Conservation (phyloP, 2,329 filamentous ascomycete species). For the Phialophora tarda region DNA sequence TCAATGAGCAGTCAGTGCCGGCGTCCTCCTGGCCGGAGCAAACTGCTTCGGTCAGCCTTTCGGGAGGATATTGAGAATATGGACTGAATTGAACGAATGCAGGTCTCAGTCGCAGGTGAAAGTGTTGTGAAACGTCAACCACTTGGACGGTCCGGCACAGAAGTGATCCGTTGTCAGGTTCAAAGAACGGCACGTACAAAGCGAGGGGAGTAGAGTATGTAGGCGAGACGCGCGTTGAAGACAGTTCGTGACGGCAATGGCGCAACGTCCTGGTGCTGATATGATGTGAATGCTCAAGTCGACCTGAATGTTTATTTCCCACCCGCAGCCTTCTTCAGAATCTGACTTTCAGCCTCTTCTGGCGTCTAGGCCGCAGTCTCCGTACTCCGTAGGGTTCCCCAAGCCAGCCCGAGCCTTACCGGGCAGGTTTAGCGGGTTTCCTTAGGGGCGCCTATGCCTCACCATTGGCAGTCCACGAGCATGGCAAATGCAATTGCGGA, state of each 20-base stretch:
- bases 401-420: no score
- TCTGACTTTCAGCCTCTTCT: constrained; percentile 5
- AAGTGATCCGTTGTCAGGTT: background rate
- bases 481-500: background rate
- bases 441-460: background rate
- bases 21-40: background rate
- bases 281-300: background rate
- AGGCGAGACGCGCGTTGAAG: background rate
- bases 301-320: background rate
- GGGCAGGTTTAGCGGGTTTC: background rate
- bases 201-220: background rate
- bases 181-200: constrained; percentile 17
- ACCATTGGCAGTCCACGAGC: background rate
- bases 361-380: background rate
- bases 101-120: background rate
- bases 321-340: background rate
- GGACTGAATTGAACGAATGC: constrained; percentile 7
- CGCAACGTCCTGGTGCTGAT: background rate
- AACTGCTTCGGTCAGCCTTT: background rate
- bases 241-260: background rate
- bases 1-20: background rate
- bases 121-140: constrained; percentile 16
- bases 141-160: background rate
- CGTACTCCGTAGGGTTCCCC: background rate
- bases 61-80: background rate